Evolutionary conservation across 2,329 filamentous ascomycete genomes (phyloP).

Genomic region (Neofusicoccum parvum): DNA sequence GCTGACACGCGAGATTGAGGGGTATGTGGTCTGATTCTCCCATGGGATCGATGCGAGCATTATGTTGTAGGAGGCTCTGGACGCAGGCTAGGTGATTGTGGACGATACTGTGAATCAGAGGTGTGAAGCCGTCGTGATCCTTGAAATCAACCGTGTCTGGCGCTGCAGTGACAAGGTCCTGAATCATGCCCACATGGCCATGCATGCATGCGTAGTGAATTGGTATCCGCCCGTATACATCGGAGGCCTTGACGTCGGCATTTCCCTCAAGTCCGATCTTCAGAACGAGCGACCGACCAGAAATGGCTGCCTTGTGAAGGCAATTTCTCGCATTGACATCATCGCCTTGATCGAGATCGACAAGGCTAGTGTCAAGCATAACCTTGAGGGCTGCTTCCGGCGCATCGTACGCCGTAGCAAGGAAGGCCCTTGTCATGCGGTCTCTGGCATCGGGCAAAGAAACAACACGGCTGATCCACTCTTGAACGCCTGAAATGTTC

Average conservation of each 20-base stretch:
- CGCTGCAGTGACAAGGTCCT: conserved; percentile 69
- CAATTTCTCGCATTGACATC: conserved; percentile 98
- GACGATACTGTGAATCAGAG: conserved; percentile 91
- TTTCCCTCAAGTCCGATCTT: conserved; percentile 71
- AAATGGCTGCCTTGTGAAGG: conserved; percentile 94
- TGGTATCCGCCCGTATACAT: conserved; percentile 92
- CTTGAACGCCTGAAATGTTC: conserved; percentile 74
- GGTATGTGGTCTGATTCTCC: conserved; percentile 92
- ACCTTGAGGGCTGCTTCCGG: conserved; percentile 74
- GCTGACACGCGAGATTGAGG: conserved; percentile 91
- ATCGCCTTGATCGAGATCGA: conserved; percentile 91
- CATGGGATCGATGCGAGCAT: conserved; percentile 81
- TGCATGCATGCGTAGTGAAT: conserved; percentile 97
- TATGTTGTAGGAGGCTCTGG: conserved; percentile 71
- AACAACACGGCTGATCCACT: conserved; percentile 74
- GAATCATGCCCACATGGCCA: conserved; percentile 81
- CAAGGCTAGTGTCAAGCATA: conserved; percentile 76
- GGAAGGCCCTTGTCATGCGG: conserved; percentile 84
- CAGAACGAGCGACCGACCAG: conserved; percentile 79
- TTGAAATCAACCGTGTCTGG: conserved; percentile 79
- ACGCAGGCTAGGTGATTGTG: conserved; percentile 82
- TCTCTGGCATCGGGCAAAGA: conserved; percentile 66
- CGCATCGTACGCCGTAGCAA: conserved; percentile 85
- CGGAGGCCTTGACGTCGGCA: conserved; percentile 77
- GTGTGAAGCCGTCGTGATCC: conserved; percentile 97